Conservation (phyloP, 768 basidiomycete species). For the Pisolithus microcarpus region DNA sequence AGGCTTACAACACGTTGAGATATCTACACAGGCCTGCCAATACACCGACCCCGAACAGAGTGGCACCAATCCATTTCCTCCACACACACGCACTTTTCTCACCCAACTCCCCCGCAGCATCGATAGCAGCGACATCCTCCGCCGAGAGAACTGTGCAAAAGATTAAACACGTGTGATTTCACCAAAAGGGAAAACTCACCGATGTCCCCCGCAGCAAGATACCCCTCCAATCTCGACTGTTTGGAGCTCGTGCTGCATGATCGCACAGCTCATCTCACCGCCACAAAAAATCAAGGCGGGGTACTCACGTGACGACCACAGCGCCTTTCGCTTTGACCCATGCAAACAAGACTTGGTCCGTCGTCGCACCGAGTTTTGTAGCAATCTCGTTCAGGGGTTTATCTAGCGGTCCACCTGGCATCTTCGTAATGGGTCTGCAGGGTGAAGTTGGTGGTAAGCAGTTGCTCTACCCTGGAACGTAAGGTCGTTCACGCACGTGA, state of each 20-base stretch:
- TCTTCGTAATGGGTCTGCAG: conserved; percentile 49
- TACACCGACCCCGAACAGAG: conserved; percentile 1
- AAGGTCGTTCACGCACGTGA: conserved; percentile 40
- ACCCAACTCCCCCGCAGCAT: conserved; percentile 42
- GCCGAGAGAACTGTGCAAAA: conserved; percentile 37
- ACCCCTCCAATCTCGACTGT: conserved; percentile 57
- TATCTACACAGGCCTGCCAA: neutral
- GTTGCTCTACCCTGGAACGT: neutral
- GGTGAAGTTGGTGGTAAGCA: neutral
- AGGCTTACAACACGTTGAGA: too few relatives aligned
- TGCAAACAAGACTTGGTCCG: conserved; percentile 64
- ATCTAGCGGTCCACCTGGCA: conserved; percentile 60
- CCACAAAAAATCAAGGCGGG: too few relatives aligned
- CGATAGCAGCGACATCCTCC: conserved; percentile 49
- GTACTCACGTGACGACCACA: conserved; percentile 52
- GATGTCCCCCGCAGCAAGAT: conserved; percentile 61
- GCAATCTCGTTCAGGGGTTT: conserved; percentile 50
- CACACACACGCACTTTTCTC: conserved; percentile 2
- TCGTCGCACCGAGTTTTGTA: conserved; percentile 39
- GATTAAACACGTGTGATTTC: neutral
- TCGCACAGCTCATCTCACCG: too few relatives aligned
- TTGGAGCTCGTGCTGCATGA: conserved; percentile 53
- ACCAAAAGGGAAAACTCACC: conserved; percentile 27
- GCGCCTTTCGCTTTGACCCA: conserved; percentile 68
- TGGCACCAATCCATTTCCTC: conserved; percentile 5